These are phyloP conservation scores for Thraustochytrium sp. DNA, from an alignment of 352 stramenopile genomes.

Conservation along the genomic window DNA sequence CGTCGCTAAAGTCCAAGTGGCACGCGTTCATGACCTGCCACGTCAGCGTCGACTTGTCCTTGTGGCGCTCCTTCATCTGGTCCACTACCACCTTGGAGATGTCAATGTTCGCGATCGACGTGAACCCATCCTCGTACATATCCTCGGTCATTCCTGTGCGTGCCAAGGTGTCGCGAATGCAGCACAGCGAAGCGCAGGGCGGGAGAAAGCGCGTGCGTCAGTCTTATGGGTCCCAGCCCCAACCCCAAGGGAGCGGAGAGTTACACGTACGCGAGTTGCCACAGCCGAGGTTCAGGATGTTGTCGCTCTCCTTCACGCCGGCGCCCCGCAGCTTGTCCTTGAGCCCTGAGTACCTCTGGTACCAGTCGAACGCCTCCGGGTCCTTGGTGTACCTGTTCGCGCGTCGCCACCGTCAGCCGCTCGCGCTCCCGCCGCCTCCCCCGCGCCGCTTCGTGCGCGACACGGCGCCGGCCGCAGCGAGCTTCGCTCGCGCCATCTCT, in stretches of 20 bases:
- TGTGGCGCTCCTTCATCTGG: conserved; percentile 85
- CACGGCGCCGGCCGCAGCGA: background rate
- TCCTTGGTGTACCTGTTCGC: conserved; percentile 53
- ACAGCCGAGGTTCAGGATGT: conserved; percentile 81
- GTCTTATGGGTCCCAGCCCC: background rate
- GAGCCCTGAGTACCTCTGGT: conserved; percentile 80
- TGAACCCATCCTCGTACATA: conserved; percentile 89
- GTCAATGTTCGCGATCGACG: conserved; percentile 90
- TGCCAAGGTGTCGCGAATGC: background rate
- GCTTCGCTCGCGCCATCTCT: too few species aligned
- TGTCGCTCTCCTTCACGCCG: conserved; percentile 87
- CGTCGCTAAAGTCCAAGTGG: conserved; percentile 84
- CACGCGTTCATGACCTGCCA: conserved; percentile 85
- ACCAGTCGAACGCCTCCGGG: conserved; percentile 87
- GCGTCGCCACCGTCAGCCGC: background rate
- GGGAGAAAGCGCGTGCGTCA: background rate
- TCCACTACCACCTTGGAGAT: conserved; percentile 86
- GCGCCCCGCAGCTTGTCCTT: conserved; percentile 74
- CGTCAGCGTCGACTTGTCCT: conserved; percentile 80
- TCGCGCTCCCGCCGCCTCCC: background rate
- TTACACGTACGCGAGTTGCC: conserved; percentile 72
- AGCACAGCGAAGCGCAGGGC: background rate
- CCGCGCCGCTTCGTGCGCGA: background rate
- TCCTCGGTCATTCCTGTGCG: conserved; percentile 73
- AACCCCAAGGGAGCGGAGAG: background rate